Conservation (phyloP, 208 protist genomes). For the Phytomonas serpens region DNA sequence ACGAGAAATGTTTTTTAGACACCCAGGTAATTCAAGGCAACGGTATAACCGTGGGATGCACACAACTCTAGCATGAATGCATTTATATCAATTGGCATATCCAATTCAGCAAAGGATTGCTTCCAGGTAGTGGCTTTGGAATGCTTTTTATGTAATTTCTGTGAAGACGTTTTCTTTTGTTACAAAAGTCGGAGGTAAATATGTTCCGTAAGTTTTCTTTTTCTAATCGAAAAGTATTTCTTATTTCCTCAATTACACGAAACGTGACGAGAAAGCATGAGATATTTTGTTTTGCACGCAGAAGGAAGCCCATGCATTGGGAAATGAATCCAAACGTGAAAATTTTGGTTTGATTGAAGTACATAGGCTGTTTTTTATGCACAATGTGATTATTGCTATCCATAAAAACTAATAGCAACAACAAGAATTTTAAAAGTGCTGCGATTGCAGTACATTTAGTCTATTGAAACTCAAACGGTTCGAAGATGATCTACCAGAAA, state of each 20-base stretch:
- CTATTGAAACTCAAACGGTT: not conserved
- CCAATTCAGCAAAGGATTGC: not conserved
- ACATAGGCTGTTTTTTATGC: not conserved
- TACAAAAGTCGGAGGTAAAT: not conserved
- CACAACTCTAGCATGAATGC: not conserved
- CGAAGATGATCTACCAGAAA: not conserved
- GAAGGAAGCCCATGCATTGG: not conserved
- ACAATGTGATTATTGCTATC: not conserved
- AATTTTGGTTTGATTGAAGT: not conserved
- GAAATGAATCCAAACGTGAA: not conserved
- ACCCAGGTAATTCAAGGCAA: not conserved
- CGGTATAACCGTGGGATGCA: not conserved
- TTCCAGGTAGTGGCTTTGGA: not conserved
- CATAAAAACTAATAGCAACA: not conserved
- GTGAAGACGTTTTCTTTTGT: not conserved
- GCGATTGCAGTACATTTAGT: not conserved
- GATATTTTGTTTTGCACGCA: not conserved
- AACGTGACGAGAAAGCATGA: not conserved
- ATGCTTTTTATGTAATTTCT: not conserved
- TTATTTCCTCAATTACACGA: not conserved
- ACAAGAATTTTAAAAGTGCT: not conserved
- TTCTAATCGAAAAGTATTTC: not conserved
- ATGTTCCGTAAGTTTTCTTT: not conserved
- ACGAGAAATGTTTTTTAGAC: not conserved
- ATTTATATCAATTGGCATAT: slow-evolving; percentile 5